Conservation (phyloP, 163 green algal genomes). For the Scenedesmus sp. region DNA sequence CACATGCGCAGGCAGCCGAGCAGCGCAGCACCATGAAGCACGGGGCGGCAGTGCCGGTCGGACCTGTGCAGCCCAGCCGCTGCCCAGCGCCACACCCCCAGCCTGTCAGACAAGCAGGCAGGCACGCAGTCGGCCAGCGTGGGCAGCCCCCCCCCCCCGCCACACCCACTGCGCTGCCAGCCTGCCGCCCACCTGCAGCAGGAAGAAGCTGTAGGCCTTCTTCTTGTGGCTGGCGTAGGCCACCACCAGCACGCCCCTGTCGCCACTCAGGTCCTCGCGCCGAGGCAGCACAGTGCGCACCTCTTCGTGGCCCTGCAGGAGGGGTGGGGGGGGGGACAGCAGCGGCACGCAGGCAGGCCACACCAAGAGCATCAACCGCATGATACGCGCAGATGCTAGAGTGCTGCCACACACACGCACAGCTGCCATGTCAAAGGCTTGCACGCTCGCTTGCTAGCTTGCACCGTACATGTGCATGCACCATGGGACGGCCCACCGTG, state of each 20-base stretch:
- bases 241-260: slow-evolving; percentile 95
- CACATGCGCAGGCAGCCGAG: no score
- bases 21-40: no score
- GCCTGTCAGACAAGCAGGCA: no score
- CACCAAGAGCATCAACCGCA: background rate
- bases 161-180: background rate
- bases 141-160: background rate
- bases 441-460: no score
- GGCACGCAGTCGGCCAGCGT: background rate
- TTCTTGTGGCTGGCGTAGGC: slow-evolving; percentile 88
- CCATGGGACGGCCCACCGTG: no score
- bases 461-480: no score
- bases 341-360: background rate
- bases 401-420: background rate
- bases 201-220: slow-evolving; percentile 96
- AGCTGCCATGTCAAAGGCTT: no score
- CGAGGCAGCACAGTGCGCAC: slow-evolving; percentile 95
- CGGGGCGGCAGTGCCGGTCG: no score
- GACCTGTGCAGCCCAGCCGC: background rate
- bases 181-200: slow-evolving; percentile 82
- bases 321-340: background rate
- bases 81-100: background rate
- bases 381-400: background rate
- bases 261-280: slow-evolving; percentile 82
- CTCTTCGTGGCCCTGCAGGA: slow-evolving; percentile 61